Evolutionary conservation across 805 yeast genomes (phyloP).

Genomic region (Candida koratica): DNA sequence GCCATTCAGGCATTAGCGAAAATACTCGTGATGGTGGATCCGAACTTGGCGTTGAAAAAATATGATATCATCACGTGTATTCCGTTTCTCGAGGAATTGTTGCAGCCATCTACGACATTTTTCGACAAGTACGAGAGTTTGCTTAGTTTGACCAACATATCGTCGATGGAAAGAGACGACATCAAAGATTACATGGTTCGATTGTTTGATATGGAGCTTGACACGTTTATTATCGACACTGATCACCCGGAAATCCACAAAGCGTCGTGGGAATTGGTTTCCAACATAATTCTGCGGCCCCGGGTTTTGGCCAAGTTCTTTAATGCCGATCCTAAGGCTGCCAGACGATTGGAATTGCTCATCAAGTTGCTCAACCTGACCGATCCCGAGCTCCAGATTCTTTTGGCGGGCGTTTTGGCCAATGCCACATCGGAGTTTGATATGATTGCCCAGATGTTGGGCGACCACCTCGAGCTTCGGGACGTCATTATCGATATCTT

Average conservation of each 20-base stretch:
- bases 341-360: slow-evolving; percentile 26
- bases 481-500: slow-evolving; percentile 22
- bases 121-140: slow-evolving; percentile 53
- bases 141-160: slow-evolving; percentile 64
- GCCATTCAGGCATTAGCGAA: slow-evolving; percentile 45
- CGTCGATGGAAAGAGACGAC: slow-evolving; percentile 41
- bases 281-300: slow-evolving; percentile 51
- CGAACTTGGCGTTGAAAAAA: slow-evolving; percentile 37
- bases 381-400: slow-evolving; percentile 27
- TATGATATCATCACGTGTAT: slow-evolving; percentile 35
- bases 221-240: slow-evolving; percentile 37
- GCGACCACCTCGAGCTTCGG: slow-evolving; percentile 18
- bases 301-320: slow-evolving; percentile 52
- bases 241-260: slow-evolving; percentile 47
- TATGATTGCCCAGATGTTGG: slow-evolving; percentile 28
- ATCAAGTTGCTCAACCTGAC: slow-evolving; percentile 32
- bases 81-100: slow-evolving; percentile 46
- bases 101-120: slow-evolving; percentile 34
- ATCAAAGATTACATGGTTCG: slow-evolving; percentile 40
- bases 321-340: slow-evolving; percentile 40
- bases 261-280: slow-evolving; percentile 59
- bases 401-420: slow-evolving; percentile 36
- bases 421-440: slow-evolving; percentile 39
- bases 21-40: slow-evolving; percentile 43
- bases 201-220: slow-evolving; percentile 43